Base-by-base conservation (phyloP, 768 basidiomycete species). In the Trametes maxima region DNA sequence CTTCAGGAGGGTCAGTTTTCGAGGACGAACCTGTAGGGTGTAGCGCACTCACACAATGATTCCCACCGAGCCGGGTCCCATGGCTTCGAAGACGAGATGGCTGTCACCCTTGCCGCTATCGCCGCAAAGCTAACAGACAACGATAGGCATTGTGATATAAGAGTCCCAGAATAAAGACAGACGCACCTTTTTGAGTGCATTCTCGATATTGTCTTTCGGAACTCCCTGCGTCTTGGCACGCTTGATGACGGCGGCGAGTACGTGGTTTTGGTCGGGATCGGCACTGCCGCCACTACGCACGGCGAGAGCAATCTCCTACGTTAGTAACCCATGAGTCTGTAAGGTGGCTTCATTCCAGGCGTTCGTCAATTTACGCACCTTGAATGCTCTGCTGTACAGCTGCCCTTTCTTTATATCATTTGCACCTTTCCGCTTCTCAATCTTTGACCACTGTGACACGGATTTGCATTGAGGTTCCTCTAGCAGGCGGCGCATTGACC, bases 171-270 rank as follows among this genome's bases (percentile, higher is more conserved):
- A 4, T 13, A 44, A 42, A 40, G 22, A 14, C 45, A 40, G 1
- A 59, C 70, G 22, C 65, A 85, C 88, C 75, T 79, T 83, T 45
- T 78, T 79, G 48, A 89, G 73, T 0, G 87, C 83, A 25, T 78
- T 84, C 59, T 85, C 85, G 5, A 90, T 82, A 71, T 88, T 89
- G 46, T 87, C 85, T 65, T 82, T 89, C 13, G 88, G 88, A 11
- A 89, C 82, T 35, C 86, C 84, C 51, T 76, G 74, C 0, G 83
- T 79, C 69, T 79, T 86, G 0, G 81, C 83, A 39, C 82, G 76
- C 65, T 81, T 85, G n/a, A 90, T 67, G 5, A 78, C 82, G 5
- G 77, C 70, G 1, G 84, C 82, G 47, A 90, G 74, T 2, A 81
- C 76, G 8, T 76, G 40, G 68, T 89, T 89, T 60, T 79, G 75